Percentiles rank a stretch among this genome's conserved stretches.
phyloP scores from a whole-genome alignment of 106 monocot species.

The Agapanthus africanus region DNA sequence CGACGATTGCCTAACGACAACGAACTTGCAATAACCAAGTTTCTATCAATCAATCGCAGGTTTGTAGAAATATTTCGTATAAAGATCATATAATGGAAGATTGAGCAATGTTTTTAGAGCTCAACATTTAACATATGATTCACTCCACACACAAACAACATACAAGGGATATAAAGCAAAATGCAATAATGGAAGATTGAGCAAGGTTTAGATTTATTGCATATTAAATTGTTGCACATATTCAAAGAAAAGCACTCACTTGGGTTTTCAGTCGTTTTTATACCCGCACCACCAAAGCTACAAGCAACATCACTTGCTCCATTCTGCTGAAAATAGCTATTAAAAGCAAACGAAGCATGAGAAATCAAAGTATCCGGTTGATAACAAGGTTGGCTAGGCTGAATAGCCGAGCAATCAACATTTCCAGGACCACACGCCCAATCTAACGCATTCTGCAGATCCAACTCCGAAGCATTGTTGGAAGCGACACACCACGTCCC shows the following conservation, averaged over 20 bases:
- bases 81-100: too few relatives aligned
- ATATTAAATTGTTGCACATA: too few relatives aligned
- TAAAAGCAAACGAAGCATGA: conserved; percentile 88
- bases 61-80: too few relatives aligned
- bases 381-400: conserved; percentile 94
- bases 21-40: too few relatives aligned
- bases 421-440: conserved; percentile 99
- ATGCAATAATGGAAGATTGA: too few relatives aligned
- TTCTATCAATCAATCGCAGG: too few relatives aligned
- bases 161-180: too few relatives aligned
- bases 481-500: conserved; percentile 89
- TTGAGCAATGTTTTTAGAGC: too few relatives aligned
- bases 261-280: conserved; percentile 75
- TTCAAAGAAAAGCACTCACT: conserved; percentile 41
- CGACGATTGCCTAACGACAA: too few relatives aligned
- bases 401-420: conserved; percentile 91
- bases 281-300: conserved; percentile 71
- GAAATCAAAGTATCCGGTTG: conserved; percentile 72
- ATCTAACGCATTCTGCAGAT: conserved; percentile 69
- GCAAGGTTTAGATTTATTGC: too few relatives aligned
- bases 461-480: conserved; percentile 46
- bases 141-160: too few relatives aligned
- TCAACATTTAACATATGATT: too few relatives aligned
- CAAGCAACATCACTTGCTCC: conserved; percentile 88
- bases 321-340: conserved; percentile 83